phyloP scores from a whole-genome alignment of 225 moss, liverwort and hornwort genomes.

The Ulota crispa region DNA sequence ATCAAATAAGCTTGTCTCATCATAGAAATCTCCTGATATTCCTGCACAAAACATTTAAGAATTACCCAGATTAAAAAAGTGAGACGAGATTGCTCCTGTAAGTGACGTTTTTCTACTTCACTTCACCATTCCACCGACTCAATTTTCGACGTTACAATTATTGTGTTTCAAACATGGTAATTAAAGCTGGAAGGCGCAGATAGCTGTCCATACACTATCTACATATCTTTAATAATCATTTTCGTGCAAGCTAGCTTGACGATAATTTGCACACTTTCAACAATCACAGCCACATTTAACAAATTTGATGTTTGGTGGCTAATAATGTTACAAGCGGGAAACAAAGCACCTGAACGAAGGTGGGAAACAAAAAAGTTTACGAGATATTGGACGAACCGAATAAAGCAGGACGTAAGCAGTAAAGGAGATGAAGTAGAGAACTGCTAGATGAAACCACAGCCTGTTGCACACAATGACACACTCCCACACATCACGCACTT shows the following conservation, averaged over 20 bases:
- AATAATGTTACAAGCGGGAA: background rate
- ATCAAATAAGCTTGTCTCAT: constrained; percentile 64
- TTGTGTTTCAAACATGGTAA: too few relatives aligned
- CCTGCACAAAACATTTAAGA: constrained; percentile 41
- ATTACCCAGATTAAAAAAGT: background rate
- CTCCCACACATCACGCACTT: constrained; percentile 36
- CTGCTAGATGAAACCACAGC: constrained; percentile 87
- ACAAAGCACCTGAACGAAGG: constrained; percentile 13
- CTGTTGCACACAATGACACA: constrained; percentile 57
- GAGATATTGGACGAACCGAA: constrained; percentile 62
- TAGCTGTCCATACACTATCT: too few relatives aligned
- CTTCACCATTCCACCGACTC: too few relatives aligned
- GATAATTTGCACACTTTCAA: too few relatives aligned
- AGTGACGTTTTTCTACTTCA: background rate
- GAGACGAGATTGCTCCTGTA: background rate
- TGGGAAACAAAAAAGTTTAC: constrained; percentile 18
- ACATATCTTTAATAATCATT: too few relatives aligned
- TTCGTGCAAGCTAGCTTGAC: too few relatives aligned
- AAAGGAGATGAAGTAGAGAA: constrained; percentile 87
- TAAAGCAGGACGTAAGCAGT: constrained; percentile 71
- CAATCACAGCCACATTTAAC: too few relatives aligned
- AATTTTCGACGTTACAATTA: too few relatives aligned
- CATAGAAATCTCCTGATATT: constrained; percentile 62
- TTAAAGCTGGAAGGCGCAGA: too few relatives aligned
- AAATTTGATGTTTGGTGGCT: background rate